Evolutionary conservation across 441 rosid genomes (phyloP).

Genomic region (Aleurites moluccanus): DNA sequence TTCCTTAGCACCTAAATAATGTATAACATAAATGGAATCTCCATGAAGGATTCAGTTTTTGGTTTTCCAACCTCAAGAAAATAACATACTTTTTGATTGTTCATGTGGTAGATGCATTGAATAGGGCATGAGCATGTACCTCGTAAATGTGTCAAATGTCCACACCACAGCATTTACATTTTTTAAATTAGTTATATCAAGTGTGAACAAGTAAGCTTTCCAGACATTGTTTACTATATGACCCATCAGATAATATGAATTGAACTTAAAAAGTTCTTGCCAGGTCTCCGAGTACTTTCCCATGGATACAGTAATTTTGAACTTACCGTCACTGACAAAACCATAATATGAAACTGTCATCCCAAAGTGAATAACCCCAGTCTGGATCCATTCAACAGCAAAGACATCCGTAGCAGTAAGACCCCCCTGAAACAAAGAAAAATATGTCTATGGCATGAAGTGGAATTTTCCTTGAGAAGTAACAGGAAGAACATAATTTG

Average conservation of each 20-base stretch:
- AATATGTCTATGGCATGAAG: conserved; percentile 15
- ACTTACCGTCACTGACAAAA: conserved; percentile 93
- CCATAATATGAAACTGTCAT: conserved; percentile 97
- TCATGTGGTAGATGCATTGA: neutral
- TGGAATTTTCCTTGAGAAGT: conserved; percentile 12
- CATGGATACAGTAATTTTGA: conserved; percentile 5
- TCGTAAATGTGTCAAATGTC: neutral
- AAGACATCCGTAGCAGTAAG: conserved; percentile 94
- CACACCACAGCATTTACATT: neutral
- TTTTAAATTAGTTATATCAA: neutral
- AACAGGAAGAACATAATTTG: neutral
- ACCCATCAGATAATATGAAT: neutral
- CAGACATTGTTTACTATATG: neutral
- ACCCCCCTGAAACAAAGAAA: conserved; percentile 70
- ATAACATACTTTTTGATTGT: neutral
- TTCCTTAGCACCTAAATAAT: neutral
- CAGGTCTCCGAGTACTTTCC: neutral
- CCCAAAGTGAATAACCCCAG: conserved; percentile 80
- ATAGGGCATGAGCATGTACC: neutral
- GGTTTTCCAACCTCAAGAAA: neutral
- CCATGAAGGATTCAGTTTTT: too few relatives aligned
- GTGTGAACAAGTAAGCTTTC: neutral
- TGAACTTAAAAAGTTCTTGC: neutral
- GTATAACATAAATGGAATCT: neutral
- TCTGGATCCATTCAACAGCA: conserved; percentile 92